phyloP scores from a whole-genome alignment of 1,139 yeast species.

The Geotrichum histeridarum region DNA sequence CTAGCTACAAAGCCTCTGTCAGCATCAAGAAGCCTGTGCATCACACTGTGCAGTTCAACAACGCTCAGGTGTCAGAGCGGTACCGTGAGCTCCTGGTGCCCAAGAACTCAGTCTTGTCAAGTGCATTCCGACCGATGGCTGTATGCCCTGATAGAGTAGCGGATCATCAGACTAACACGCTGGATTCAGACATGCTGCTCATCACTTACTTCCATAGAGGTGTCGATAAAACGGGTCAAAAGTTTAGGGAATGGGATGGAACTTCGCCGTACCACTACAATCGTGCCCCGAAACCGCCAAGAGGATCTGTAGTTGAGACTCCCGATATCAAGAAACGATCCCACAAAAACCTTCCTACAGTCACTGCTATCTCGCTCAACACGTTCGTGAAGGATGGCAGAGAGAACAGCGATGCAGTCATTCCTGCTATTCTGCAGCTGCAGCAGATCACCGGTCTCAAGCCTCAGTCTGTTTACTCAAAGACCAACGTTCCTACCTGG shows the following conservation, averaged over 20 bases:
- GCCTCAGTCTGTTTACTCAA: constrained; percentile 68
- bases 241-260: constrained; percentile 81
- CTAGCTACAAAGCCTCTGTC: constrained; percentile 47
- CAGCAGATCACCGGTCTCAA: constrained; percentile 92
- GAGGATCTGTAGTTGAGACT: constrained; percentile 53
- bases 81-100: constrained; percentile 62
- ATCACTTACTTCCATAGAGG: constrained; percentile 69
- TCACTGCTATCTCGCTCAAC: constrained; percentile 63
- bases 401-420: constrained; percentile 65
- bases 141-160: constrained; percentile 74
- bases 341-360: constrained; percentile 63
- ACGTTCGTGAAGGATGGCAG: constrained; percentile 74
- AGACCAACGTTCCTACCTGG: constrained; percentile 81
- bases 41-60: constrained; percentile 72
- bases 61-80: constrained; percentile 53
- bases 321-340: constrained; percentile 67
- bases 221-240: constrained; percentile 52
- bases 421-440: constrained; percentile 72
- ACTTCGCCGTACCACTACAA: constrained; percentile 85
- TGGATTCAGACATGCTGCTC: constrained; percentile 72
- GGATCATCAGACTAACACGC: constrained; percentile 68
- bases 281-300: constrained; percentile 48
- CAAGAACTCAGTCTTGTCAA: constrained; percentile 47
- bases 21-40: constrained; percentile 87
- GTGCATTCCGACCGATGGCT: constrained; percentile 68